These are phyloP conservation scores for Polychaeton citri DNA, from an alignment of 2,329 filamentous ascomycete genomes.

Conservation along the genomic window DNA sequence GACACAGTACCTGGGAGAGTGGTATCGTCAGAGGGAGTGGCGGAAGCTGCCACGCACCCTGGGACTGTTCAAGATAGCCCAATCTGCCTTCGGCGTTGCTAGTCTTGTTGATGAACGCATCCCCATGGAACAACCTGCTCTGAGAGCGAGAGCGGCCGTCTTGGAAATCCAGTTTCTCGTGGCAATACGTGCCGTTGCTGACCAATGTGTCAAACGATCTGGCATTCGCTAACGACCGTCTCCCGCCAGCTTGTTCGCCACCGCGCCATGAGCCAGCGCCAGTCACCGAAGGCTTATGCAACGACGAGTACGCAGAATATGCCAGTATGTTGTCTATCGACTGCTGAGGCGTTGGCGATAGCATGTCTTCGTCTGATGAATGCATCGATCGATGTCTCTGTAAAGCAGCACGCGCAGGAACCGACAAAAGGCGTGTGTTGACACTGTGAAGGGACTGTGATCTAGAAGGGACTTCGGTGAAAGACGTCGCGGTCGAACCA, in stretches of 20 bases:
- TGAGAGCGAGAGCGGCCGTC: background rate
- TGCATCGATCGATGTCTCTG: background rate
- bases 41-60: conserved; percentile 11
- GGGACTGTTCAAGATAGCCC: too few relatives aligned
- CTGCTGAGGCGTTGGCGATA: background rate
- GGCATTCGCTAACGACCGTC: conserved; percentile 4
- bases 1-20: conserved; percentile 3
- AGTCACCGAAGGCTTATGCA: background rate
- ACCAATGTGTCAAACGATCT: conserved; percentile 6
- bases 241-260: background rate
- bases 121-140: background rate
- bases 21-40: conserved; percentile 4
- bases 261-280: background rate
- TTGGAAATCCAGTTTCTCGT: background rate
- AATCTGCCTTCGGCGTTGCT: too few relatives aligned
- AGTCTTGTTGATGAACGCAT: background rate
- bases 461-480: too few relatives aligned
- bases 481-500: too few relatives aligned
- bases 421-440: background rate
- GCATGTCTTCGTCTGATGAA: background rate
- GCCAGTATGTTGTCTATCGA: background rate
- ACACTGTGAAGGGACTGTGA: background rate
- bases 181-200: conserved; percentile 3
- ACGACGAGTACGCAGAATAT: background rate
- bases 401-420: background rate